Evolutionary conservation across 2,329 filamentous ascomycete genomes (phyloP).

Genomic region (Bertia moriformis): DNA sequence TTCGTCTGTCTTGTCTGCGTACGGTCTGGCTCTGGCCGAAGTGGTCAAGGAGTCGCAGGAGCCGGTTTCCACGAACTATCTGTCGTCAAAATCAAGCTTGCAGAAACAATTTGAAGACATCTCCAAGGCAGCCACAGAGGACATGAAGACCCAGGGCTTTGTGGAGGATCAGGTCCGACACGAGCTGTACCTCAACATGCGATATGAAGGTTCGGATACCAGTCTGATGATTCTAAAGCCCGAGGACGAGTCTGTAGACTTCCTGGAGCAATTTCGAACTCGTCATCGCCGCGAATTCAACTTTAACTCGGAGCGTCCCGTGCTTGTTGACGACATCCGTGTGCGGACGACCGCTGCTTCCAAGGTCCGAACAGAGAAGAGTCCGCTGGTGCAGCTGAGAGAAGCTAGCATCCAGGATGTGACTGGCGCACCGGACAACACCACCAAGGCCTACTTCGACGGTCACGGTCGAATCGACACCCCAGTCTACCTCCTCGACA

Average conservation of each 20-base stretch:
- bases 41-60: constrained; percentile 23
- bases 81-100: constrained; percentile 1
- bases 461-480: constrained; percentile 6
- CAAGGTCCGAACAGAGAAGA: constrained; percentile 4
- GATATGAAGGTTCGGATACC: constrained; percentile 26
- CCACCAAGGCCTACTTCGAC: constrained; percentile 9
- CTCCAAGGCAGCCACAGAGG: neutral
- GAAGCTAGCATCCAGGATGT: constrained; percentile 7
- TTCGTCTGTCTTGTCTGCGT: constrained; percentile 28
- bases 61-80: constrained; percentile 15
- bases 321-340: constrained; percentile 25
- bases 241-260: constrained; percentile 12
- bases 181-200: constrained; percentile 24
- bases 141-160: neutral
- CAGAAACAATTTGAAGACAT: neutral
- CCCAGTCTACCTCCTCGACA: constrained; percentile 5
- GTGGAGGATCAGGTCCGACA: constrained; percentile 4
- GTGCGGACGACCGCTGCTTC: constrained; percentile 18
- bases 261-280: constrained; percentile 16
- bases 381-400: constrained; percentile 7
- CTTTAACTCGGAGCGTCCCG: constrained; percentile 20
- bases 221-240: constrained; percentile 22
- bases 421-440: constrained; percentile 2
- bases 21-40: constrained; percentile 28
- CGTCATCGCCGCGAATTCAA: constrained; percentile 24